Evolutionary conservation across 192 early-diverging fungal genomes (phyloP), one percentile per base, ranked within the genome.

Genomic region (Globomyces pollinis-pini): DNA sequence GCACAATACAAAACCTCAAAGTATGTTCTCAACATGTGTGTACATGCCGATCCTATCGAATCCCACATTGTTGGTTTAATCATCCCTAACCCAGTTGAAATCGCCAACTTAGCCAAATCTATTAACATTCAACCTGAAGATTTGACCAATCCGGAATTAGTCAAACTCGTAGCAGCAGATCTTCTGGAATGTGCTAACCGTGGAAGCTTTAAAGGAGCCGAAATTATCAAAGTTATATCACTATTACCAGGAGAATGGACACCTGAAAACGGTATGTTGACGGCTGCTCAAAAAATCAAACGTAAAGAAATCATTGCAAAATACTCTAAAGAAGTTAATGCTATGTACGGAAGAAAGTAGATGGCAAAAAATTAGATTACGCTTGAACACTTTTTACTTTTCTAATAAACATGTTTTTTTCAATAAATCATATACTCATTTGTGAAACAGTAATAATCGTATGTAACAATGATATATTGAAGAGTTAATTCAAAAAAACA

Each of bases 201-300:
- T 20, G 73, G 75, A 50, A 78, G 71, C 0, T 74, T 99, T 53
- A 84, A 81, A 63, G 70, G 77, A 6, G 80, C 85, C 15, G 92
- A 99, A 68, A 66, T 84, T 51, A 52, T 96, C 26, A 70, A 78
- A 21, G 72, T 70, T 31, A 75, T 94, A 31, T 70, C 75, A 30
- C 52, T 99, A 32, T 75, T 74, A 41, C 51, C 61, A 1, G 91
- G 88, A 36, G 84, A 91, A 64, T 99, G 96, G 96, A 94, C 91
- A 5, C 79, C 91, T 18, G 82, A 95, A 75, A 89, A 85, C 73
- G 81, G 80, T 5, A 69, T 86, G 57, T 66, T 86, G 30, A 98
- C 96, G 12, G 90, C 96, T 16, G 92, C 93, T 16, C 87, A 86
- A 73, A 96, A 96, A 72, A 64, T 96, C 41, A 87, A 92, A 50